Conservation (phyloP, 1,284 basidiomycete genomes). For the Apiotrichum montevideense region DNA sequence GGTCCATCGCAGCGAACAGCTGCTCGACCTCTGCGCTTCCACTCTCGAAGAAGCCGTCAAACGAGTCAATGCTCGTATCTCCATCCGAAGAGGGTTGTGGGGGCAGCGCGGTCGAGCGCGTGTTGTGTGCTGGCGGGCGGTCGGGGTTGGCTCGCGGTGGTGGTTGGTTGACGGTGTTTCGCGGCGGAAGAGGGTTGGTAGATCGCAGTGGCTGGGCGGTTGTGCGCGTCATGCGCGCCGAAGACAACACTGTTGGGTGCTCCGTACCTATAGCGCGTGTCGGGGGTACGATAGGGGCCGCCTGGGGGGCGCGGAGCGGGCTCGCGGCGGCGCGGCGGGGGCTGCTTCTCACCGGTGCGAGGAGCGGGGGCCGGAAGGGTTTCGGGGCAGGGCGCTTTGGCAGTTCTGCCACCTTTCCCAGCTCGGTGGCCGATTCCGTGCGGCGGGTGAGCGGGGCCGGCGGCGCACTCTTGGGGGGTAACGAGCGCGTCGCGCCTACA, state of each 20-base stretch:
- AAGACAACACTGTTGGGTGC: too few relatives aligned
- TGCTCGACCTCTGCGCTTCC: conserved; percentile 29
- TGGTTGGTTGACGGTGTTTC: too few relatives aligned
- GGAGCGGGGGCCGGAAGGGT: not conserved
- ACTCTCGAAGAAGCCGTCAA: conserved; percentile 26
- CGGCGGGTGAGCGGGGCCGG: not conserved
- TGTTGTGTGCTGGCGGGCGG: not conserved
- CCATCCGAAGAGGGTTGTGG: conserved; percentile 17
- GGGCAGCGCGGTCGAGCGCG: not conserved
- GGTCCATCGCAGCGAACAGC: conserved; percentile 21
- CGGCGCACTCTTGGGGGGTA: conserved; percentile 1
- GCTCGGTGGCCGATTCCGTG: not conserved
- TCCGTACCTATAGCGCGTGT: too few relatives aligned
- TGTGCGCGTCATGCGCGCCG: too few relatives aligned
- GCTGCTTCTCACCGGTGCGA: not conserved
- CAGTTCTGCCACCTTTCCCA: not conserved
- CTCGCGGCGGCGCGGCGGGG: conserved; percentile 2
- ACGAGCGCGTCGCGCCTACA: conserved; percentile 1
- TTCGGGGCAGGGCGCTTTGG: not conserved
- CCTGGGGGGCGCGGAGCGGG: not conserved
- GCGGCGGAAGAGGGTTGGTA: too few relatives aligned
- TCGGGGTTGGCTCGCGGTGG: too few relatives aligned
- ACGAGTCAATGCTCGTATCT: conserved; percentile 30
- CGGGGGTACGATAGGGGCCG: too few relatives aligned
- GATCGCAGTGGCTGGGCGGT: too few relatives aligned